These are phyloP conservation scores for Tetrastigma voinierianum DNA, from an alignment of 164 flowering plant genomes.

Conservation along the genomic window DNA sequence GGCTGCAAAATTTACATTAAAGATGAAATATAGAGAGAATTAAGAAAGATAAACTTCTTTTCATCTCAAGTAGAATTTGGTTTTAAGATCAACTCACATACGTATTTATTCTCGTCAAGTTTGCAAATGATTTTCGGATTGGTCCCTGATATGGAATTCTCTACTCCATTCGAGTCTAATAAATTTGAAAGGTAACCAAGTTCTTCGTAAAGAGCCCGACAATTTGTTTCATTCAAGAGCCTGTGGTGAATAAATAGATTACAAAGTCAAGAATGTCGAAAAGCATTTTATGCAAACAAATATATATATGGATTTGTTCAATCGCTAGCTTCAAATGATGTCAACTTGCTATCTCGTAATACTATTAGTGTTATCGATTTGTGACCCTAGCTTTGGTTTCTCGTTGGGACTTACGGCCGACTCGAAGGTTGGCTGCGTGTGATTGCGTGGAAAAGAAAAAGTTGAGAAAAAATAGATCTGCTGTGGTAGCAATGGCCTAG, in stretches of 20 bases:
- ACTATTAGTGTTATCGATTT: no score
- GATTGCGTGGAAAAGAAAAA: no score
- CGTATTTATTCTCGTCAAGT: constrained; percentile 44
- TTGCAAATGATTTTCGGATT: constrained; percentile 60
- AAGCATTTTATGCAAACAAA: background rate
- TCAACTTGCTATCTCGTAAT: background rate
- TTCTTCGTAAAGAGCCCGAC: constrained; percentile 72
- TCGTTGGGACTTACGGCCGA: no score
- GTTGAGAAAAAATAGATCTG: no score
- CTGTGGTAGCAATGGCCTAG: no score
- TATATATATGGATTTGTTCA: no score
- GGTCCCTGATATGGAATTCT: constrained; percentile 72
- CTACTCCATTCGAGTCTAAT: constrained; percentile 63
- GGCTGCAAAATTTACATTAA: constrained; percentile 34
- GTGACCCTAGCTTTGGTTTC: no score
- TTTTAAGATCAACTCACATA: constrained; percentile 42
- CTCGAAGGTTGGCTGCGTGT: no score
- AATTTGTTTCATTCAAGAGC: constrained; percentile 75
- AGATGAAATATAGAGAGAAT: background rate
- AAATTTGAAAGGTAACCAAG: constrained; percentile 60
- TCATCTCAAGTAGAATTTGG: background rate
- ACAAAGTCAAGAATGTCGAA: background rate
- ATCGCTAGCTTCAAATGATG: background rate
- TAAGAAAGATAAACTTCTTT: background rate
- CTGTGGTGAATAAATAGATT: constrained; percentile 32